Base-by-base conservation (phyloP, 2,329 filamentous ascomycete species). In the Diaporthe sp. region DNA sequence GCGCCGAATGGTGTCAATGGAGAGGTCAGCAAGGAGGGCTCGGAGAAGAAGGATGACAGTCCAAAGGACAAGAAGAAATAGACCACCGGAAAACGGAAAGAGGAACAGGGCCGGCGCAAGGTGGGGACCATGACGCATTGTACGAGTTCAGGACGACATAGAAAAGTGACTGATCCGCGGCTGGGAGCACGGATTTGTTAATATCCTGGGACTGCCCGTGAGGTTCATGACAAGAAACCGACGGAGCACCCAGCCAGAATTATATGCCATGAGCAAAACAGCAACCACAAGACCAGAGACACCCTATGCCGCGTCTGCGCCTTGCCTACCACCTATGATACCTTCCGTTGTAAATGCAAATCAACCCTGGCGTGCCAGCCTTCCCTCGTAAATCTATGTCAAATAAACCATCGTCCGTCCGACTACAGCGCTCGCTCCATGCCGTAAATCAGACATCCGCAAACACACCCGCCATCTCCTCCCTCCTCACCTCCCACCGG, bases 401-500 rank as follows among this genome's bases (percentile, higher is more conserved):
- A n/a, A 42, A 40, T n/a, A 30, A 19, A 12, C 10, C n/a, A 15
- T 30, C 9, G 17, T 35, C 50, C 30, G 13, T 9, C 28, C 17
- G n/a, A n/a, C 38, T 22, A 50, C 13, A 45, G 40, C 28, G 30
- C 33, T 33, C 33, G 35, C 38, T n/a, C 15, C n/a, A 25, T 57
- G 28, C 13, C 22, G 22, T 2, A 19, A 38, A 47, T 81, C 77
- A 86, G 10, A 87, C 75, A 68, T 86, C 85, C 0, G 85, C 86
- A 38, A 89, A 89, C 85, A 95, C 90, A 19, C 94, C 95, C 19
- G 92, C 95, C 82, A 94, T 87, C 82, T 96, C 94, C 77, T 93
- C 92, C 75, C 85, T 87, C 33, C 87, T 85, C 22, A 93, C 87
- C 54, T 80, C 79, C 79, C 85, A 87, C 78, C 89, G 87, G 74